Base-by-base conservation (phyloP, 768 basidiomycete species). In the Boletus huronensis region DNA sequence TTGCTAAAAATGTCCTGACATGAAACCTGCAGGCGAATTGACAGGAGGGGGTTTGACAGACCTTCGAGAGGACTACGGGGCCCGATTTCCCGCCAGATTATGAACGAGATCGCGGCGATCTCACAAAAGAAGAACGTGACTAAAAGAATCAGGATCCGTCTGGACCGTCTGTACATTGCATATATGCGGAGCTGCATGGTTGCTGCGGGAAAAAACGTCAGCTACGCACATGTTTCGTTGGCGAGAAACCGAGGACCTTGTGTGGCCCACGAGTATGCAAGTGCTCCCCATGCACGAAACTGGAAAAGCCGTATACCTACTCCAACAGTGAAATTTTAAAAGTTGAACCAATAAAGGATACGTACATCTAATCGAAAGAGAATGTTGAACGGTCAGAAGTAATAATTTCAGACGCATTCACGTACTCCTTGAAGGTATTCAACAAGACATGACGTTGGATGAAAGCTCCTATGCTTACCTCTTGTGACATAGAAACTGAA, bases 101-200 rank as follows among this genome's bases (percentile, higher is more conserved):
- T 57, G 39, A 62, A 57, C 23, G 51, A 44, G 35, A 72, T 60
- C 21, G 60, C 62, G 7, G 28, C 46, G 21, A 68, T 59, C 44
- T 70, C 70, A n/a, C 64, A 59, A 6, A 58, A 0, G 43, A 70
- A 70, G 6, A 45, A 16, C 0, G 41, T 16, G 16, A 70, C 17
- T 31, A 72, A 49, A 8, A 66, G 14, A 23, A n/a, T 0, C 21
- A 72, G 31, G 26, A 63, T 55, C 38, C 21, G 54, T 31, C 40
- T 63, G n/a, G 69, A 63, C 5, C 55, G 66, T 47, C 52, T 55
- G 56, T 70, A 70, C 67, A 72, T 60, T 5, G 70, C 69, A 26
- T 70, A 72, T 60, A 70, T 58, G 46, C 69, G 69, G 42, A 70
- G 65, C 29, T 63, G 61, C 69, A 72, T 72, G 16, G 64, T 70